Evolutionary conservation across 2,329 filamentous ascomycete genomes (phyloP), one percentile per base, ranked within the genome.

Genomic region (Orbilia oligospora): DNA sequence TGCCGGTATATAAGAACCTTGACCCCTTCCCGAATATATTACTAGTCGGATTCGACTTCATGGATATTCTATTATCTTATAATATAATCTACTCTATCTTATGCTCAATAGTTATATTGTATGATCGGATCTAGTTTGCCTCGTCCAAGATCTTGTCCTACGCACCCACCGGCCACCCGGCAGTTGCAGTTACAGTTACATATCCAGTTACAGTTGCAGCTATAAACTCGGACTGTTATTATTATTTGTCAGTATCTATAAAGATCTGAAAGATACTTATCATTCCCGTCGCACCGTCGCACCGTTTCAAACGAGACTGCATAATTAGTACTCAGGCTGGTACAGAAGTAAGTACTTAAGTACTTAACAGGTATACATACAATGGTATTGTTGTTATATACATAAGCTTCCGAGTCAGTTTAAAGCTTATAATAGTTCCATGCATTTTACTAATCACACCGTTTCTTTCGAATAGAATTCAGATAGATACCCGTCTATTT

Each of bases 261-360:
- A n/a, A n/a, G n/a, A n/a, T n/a, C n/a, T n/a, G n/a, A n/a, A n/a
- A n/a, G 16, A 16, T 65, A 3, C 6, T 22, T 12, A 38, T 36
- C 44, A 65, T 65, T 65, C 44, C 61, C 61, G 56, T 61, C 56
- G 56, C 44, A 41, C 61, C 44, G 61, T 65, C 61, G 61, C 61
- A 65, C 61, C 61, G 61, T 65, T 65, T 49, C 24, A 65, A 44
- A 24, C 48, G 48, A 3, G 3, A 6, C 27, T n/a, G n/a, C n/a
- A n/a, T n/a, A n/a, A n/a, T n/a, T n/a, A n/a, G n/a, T n/a, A n/a
- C n/a, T n/a, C n/a, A n/a, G n/a, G n/a, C n/a, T n/a, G n/a, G n/a
- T n/a, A n/a, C n/a, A n/a, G n/a, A n/a, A n/a, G n/a, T n/a, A n/a
- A n/a, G n/a, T n/a, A n/a, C n/a, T n/a, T n/a, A n/a, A n/a, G n/a